Evolutionary conservation across 225 moss, liverwort and hornwort genomes (phyloP).

Genomic region (Anthoceros angustus): DNA sequence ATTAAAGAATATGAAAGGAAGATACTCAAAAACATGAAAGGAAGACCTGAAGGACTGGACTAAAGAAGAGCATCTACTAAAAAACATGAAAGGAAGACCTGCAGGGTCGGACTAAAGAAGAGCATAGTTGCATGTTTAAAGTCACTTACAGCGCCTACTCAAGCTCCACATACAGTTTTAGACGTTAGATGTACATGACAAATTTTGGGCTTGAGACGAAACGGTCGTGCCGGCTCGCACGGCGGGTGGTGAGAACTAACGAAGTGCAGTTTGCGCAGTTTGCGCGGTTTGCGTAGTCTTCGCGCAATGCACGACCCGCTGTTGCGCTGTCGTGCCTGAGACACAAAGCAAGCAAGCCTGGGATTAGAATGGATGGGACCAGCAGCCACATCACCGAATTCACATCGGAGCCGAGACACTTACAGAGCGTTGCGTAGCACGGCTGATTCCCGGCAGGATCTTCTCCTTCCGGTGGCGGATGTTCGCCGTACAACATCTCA

Average conservation of each 20-base stretch:
- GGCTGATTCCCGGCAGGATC: slow-evolving; percentile 25
- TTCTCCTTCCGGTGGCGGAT: slow-evolving; percentile 22
- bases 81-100: too few species aligned
- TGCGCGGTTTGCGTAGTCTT: neutral
- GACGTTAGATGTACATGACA: too few species aligned
- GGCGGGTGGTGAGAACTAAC: too few species aligned
- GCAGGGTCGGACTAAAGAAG: too few species aligned
- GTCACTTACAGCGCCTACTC: too few species aligned
- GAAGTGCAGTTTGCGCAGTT: neutral
- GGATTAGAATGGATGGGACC: neutral
- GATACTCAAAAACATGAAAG: too few species aligned
- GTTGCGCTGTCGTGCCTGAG: neutral
- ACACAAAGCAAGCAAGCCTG: neutral
- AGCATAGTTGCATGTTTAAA: too few species aligned
- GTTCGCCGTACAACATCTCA: slow-evolving; percentile 27
- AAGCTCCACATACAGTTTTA: too few species aligned
- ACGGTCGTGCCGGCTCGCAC: neutral
- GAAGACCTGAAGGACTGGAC: too few species aligned
- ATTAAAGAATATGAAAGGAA: too few species aligned
- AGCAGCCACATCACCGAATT: neutral
- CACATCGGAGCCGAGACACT: neutral
- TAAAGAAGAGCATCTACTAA: too few species aligned
- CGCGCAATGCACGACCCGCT: neutral
- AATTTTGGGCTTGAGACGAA: too few species aligned
- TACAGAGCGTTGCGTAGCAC: slow-evolving; percentile 16